Base-by-base conservation (phyloP, 202 grass and related monocot species). In the Dendrocalamus latiflorus region DNA sequence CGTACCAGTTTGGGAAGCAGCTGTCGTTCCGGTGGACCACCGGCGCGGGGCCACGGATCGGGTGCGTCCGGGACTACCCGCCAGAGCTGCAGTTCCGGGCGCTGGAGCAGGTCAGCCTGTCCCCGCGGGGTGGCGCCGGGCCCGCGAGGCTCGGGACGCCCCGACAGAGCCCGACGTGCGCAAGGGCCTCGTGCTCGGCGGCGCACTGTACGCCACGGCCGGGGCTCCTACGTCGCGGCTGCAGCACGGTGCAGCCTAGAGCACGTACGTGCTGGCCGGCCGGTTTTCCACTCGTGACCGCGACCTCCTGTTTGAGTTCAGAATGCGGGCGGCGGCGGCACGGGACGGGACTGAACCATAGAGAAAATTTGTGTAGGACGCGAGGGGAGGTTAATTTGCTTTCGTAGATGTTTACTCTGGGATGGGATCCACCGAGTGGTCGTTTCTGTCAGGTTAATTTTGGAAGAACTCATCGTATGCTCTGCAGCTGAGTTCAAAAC, bases 1-100 rank as follows among this genome's bases (percentile, higher is more conserved):
- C 95, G 13, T 98, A 93, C 79, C 92, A 98, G 84, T 83, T 98
- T 21, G 93, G 95, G 26, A 91, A 91, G 84, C 90, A 98, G 54
- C 80, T 98, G 20, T 87, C 92, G n/a, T 87, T 76, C 63, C 90
- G 89, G 74, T 95, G 92, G 92, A 95, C 89, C 48, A 95, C 95
- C n/a, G 92, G 95, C 47, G 95, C 65, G 0, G 95, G 95, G 21
- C 95, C 92, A 1, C 82, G 95, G 72, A 98, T 98, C 37, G 95
- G 95, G 2, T 92, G 91, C 63, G 92, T 98, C 61, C 75, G 92
- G 73, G 95, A 91, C 85, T 93, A 98, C 73, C 95, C 92, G 8
- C 90, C 92, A 26, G 95, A 95, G 86, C 91, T 98, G 41, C 90
- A 91, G 80, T 83, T 88, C 71, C 92, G 72, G 9, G 89, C 86